Evolutionary conservation across 2,329 filamentous ascomycete species (phyloP).

Genomic region (Pestalotiopsis sp.): DNA sequence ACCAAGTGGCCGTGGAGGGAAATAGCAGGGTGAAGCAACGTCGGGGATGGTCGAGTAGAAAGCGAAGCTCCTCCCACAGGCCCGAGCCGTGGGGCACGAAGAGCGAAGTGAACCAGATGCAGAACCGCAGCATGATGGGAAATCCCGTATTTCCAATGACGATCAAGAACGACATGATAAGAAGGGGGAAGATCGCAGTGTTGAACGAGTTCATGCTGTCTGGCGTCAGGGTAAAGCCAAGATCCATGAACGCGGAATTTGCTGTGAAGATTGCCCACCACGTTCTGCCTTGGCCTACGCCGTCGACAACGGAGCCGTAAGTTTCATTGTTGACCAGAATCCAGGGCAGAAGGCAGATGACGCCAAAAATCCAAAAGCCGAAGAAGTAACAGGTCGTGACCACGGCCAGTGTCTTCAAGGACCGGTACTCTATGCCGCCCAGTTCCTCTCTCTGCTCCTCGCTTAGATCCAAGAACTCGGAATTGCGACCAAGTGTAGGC

Average conservation of each 20-base stretch:
- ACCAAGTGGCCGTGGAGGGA: conserved; percentile 88
- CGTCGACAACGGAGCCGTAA: conserved; percentile 67
- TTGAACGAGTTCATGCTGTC: conserved; percentile 94
- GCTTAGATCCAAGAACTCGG: conserved; percentile 82
- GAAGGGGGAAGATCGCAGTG: conserved; percentile 70
- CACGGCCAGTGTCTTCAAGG: conserved; percentile 79
- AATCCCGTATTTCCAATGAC: conserved; percentile 96
- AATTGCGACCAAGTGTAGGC: conserved; percentile 90
- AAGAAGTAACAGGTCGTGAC: conserved; percentile 80
- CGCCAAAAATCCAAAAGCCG: conserved; percentile 76
- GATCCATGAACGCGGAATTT: conserved; percentile 87
- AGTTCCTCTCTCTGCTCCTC: conserved; percentile 93
- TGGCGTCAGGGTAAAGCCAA: conserved; percentile 89
- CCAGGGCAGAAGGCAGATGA: conserved; percentile 77
- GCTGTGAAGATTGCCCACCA: conserved; percentile 96
- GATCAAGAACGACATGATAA: conserved; percentile 82
- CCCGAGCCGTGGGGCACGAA: conserved; percentile 64
- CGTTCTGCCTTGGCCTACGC: conserved; percentile 60
- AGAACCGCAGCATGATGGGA: conserved; percentile 88
- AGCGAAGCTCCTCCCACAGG: conserved; percentile 86
- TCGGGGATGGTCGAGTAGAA: conserved; percentile 90
- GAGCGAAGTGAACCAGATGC: conserved; percentile 81
- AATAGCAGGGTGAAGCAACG: conserved; percentile 96
- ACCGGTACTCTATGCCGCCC: conserved; percentile 93
- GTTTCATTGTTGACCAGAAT: conserved; percentile 62